phyloP scores from a whole-genome alignment of 495 filamentous ascomycete genomes.

The Trichocladium antarcticum region DNA sequence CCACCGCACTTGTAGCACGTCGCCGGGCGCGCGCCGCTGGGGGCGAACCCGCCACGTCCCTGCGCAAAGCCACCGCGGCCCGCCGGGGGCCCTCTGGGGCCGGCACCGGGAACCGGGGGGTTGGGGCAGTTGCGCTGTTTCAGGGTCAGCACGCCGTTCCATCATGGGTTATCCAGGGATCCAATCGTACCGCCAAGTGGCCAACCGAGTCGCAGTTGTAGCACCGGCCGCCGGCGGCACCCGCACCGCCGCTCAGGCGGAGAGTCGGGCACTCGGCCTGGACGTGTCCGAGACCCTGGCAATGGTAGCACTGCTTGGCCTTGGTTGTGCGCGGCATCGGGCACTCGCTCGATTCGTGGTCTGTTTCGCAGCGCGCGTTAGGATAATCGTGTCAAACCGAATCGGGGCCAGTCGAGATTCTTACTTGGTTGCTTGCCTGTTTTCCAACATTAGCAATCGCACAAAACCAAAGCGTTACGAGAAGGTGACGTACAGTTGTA shows the following conservation, averaged over 20 bases:
- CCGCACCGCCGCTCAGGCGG: constrained; percentile 67
- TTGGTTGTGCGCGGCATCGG: constrained; percentile 93
- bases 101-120: constrained; percentile 47
- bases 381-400: constrained; percentile 20
- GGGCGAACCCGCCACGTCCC: constrained; percentile 38
- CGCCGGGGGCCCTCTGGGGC: constrained; percentile 53
- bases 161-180: background rate
- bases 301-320: constrained; percentile 99
- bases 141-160: constrained; percentile 1
- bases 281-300: constrained; percentile 95
- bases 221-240: constrained; percentile 70
- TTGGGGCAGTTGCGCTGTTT: constrained; percentile 71
- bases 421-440: constrained; percentile 78
- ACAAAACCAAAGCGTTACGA: background rate
- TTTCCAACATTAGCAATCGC: constrained; percentile 7
- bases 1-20: constrained; percentile 99
- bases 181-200: constrained; percentile 54
- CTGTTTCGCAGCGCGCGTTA: constrained; percentile 37
- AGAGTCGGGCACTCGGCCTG: constrained; percentile 98
- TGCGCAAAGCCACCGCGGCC: constrained; percentile 52
- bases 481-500: constrained; percentile 69
- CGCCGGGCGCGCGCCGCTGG: constrained; percentile 60
- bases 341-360: constrained; percentile 96
- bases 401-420: constrained; percentile 4
- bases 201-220: constrained; percentile 91